A percentile compares a stretch with the other conserved stretches of the same genome.
These are phyloP conservation scores for Tylopilus plumbeoviolaceoides DNA, from an alignment of 768 basidiomycete genomes.

Conservation along the genomic window DNA sequence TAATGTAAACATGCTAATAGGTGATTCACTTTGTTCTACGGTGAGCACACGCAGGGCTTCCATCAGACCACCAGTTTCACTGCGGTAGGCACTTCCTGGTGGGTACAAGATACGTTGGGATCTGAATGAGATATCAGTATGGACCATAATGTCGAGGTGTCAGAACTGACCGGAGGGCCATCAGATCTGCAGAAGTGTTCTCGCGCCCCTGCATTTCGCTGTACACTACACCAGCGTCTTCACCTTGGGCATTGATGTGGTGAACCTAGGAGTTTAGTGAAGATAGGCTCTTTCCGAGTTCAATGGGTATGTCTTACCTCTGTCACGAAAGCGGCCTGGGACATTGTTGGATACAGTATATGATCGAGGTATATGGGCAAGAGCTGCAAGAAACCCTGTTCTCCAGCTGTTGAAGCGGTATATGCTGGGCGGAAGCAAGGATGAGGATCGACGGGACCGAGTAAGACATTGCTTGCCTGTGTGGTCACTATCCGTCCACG, in stretches of 20 bases:
- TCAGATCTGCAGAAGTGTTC: constrained; percentile 87
- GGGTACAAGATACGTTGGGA: constrained; percentile 81
- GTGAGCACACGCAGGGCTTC: constrained; percentile 80
- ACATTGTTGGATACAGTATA: constrained; percentile 93
- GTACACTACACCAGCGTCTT: constrained; percentile 95
- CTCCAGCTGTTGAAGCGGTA: constrained; percentile 92
- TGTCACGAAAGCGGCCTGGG: constrained; percentile 74
- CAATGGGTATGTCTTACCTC: constrained; percentile 38
- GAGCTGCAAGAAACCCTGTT: constrained; percentile 83
- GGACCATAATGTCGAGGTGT: not conserved
- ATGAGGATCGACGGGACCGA: not conserved
- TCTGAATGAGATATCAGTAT: constrained; percentile 35
- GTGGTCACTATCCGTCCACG: constrained; percentile 96
- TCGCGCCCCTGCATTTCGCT: constrained; percentile 96
- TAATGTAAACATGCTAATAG: not conserved
- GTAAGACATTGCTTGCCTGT: constrained; percentile 38
- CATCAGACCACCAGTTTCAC: constrained; percentile 97
- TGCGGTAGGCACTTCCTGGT: constrained; percentile 80
- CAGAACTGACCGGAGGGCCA: constrained; percentile 69
- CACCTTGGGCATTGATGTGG: constrained; percentile 86
- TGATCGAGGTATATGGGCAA: constrained; percentile 93
- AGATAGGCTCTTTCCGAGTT: not conserved
- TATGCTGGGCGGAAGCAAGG: constrained; percentile 48
- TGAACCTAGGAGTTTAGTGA: constrained; percentile 65
- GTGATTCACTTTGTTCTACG: constrained; percentile 75